Percentiles rank a stretch among this genome's conserved stretches.
phyloP scores from a whole-genome alignment of 306 rosid species.

The Fragaria iinumae region DNA sequence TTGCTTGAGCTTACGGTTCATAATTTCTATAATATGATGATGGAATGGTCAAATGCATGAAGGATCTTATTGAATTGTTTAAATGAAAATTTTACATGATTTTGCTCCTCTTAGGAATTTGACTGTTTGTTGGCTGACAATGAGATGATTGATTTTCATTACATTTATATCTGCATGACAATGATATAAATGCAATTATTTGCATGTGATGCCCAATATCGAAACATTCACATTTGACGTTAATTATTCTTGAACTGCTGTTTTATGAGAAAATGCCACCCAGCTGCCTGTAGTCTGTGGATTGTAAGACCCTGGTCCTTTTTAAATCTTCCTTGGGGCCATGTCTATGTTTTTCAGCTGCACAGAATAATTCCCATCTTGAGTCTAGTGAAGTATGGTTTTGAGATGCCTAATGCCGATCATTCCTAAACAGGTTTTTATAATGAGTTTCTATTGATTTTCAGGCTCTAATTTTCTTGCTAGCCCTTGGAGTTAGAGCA shows the following conservation, averaged over 20 bases:
- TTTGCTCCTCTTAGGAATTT: neutral
- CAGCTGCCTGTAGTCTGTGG: neutral
- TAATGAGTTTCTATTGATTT: slow-evolving; percentile 33
- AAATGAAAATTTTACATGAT: neutral
- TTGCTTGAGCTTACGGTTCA: neutral
- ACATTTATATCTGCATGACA: neutral
- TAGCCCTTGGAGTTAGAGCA: slow-evolving; percentile 82
- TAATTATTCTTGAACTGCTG: neutral
- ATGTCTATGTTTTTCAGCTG: neutral
- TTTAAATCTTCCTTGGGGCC: neutral
- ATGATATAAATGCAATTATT: neutral
- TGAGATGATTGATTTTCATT: neutral
- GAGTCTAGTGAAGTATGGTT: neutral
- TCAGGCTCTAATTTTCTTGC: slow-evolving; percentile 88
- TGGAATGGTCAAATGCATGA: neutral
- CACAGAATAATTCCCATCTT: neutral
- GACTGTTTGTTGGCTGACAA: neutral
- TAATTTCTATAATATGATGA: neutral
- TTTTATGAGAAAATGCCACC: neutral
- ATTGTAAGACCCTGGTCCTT: neutral
- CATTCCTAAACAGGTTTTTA: neutral
- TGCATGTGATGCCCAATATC: neutral
- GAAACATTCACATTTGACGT: neutral
- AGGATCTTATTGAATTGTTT: neutral
- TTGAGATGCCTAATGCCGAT: neutral